Evolutionary conservation across 768 basidiomycete genomes (phyloP), one percentile per base, ranked within the genome.

Genomic region (Macrocybe gigantea): DNA sequence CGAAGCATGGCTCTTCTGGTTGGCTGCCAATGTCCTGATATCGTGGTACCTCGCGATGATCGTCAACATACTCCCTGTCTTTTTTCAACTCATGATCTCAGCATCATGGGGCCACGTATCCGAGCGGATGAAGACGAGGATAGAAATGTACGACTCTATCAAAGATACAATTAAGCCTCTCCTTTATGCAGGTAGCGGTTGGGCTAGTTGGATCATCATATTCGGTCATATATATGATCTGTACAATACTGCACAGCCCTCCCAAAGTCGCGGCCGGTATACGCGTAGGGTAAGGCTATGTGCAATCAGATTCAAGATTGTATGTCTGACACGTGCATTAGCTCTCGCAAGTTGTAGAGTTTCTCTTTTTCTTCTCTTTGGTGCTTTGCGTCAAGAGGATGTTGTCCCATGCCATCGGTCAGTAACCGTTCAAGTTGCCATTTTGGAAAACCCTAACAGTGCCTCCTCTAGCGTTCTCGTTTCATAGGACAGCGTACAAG

Each of bases 1-100:
- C 39, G 71, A 84, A 60, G 83, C 85, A 3, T 91, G 88, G 88
- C 69, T 89, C 2, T 87, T 86, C 63, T 91, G 88, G 86, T 80
- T 78, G 6, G 88, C 87, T 5, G 76, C 83, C 35, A 89, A 91
- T 61, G 67, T 89, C 44, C 67, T 86, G 49, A 73, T 88, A 44
- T 88, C 87, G 2, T 91, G 88, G 88, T 83, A 73, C 51, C 79
- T 91, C 33, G 88, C 83, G 13, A 68, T 87, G 66, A 65, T 84
- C 50, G 68, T 88, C 55, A 84, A 89, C 60, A 63, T 89, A 45
- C 63, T 87, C 44, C 87, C 88, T 8, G 67, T 73, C 38, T 41
- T 83, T 44, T 54, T 71, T 44, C 77, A 72, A 36, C 70, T 75
- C 53, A 53, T 76, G 50, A 75, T 89, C 51, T 68, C 78, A 29